Evolutionary conservation across 129 eudicot species (phyloP), one percentile per base, ranked within the genome.

Genomic region (Escallonia rubra): DNA sequence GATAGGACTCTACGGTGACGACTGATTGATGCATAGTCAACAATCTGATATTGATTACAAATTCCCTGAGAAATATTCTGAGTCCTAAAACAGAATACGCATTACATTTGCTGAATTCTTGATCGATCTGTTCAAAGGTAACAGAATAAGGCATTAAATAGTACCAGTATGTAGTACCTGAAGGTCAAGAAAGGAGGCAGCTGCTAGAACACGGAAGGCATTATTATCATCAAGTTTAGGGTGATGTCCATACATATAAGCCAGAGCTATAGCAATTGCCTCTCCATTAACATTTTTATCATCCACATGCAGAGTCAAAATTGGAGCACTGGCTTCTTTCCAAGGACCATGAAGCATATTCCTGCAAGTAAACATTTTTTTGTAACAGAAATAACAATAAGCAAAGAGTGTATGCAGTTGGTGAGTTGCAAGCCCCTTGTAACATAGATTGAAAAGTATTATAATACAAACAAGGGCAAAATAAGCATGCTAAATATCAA

Each of bases 181-280:
- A 73, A 94, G 99, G 78, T 94, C 99, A 66, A 94, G 96, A 81
- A 89, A 94, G 52, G 99, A 94, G 12, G 99, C 99, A 48, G 96
- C 99, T 55, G 99, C 99, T 69, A 94, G 94, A 79, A 94, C 99
- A 51, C 99, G 95, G 55, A 84, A 94, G 54, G 99, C 99, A 77
- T 94, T 94, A 76, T 69, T 71, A 70, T 94, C 99, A 77, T 86
- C 83, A 75, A 93, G 96, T 78, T 86, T 89, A 53, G 99, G 99
- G 80, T 94, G 82, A 72, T 84, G 88, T 47, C 99, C 99, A 79
- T 94, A 94, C 57, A 94, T 88, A 67, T 94, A 94, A 14, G 99
- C 90, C 74, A 94, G 72, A 55, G 99, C 89, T 65, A 85, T 82
- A 23, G 85, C 88, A 78, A 94, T 85, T n/a, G 99, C 99, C 72